These are phyloP conservation scores for Diaporthe caulivora DNA, from an alignment of 2,329 filamentous ascomycete genomes.

Conservation along the genomic window DNA sequence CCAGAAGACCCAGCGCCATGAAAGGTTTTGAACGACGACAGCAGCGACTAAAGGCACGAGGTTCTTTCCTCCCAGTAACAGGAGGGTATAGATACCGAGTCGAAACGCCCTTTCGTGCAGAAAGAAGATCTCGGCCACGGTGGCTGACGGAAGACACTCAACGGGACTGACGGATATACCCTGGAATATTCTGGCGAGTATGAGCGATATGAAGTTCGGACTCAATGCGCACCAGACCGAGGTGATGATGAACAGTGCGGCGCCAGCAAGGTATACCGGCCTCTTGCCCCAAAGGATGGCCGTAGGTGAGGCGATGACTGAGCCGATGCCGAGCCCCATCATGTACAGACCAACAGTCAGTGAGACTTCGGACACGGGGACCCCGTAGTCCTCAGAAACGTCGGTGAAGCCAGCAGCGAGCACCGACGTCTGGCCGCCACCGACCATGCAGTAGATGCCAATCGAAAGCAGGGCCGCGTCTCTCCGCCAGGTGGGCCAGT, in stretches of 20 bases:
- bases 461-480: constrained; percentile 84
- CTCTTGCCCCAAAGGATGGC: constrained; percentile 93
- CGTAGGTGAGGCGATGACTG: constrained; percentile 86
- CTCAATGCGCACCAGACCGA: constrained; percentile 90
- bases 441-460: constrained; percentile 93
- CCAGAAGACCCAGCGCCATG: constrained; percentile 95
- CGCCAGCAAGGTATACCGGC: constrained; percentile 85
- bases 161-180: constrained; percentile 90
- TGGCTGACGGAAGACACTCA: constrained; percentile 92
- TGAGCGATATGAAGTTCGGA: constrained; percentile 81
- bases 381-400: constrained; percentile 74
- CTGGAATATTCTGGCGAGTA: constrained; percentile 87
- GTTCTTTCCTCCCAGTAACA: constrained; percentile 93
- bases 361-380: constrained; percentile 80
- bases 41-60: constrained; percentile 89
- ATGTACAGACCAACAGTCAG: constrained; percentile 94
- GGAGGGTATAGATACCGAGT: constrained; percentile 90
- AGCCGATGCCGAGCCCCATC: constrained; percentile 90
- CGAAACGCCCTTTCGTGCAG: constrained; percentile 90
- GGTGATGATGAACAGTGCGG: constrained; percentile 81
- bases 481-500: constrained; percentile 87
- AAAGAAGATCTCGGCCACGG: constrained; percentile 96
- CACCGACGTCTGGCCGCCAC: constrained; percentile 91
- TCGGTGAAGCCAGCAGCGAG: constrained; percentile 91
- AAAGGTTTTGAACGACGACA: constrained; percentile 79